A percentile compares a stretch with the other conserved stretches of the same genome.
phyloP scores from a whole-genome alignment of 768 basidiomycete genomes.

The Porphyrellus cyaneotinctus region DNA sequence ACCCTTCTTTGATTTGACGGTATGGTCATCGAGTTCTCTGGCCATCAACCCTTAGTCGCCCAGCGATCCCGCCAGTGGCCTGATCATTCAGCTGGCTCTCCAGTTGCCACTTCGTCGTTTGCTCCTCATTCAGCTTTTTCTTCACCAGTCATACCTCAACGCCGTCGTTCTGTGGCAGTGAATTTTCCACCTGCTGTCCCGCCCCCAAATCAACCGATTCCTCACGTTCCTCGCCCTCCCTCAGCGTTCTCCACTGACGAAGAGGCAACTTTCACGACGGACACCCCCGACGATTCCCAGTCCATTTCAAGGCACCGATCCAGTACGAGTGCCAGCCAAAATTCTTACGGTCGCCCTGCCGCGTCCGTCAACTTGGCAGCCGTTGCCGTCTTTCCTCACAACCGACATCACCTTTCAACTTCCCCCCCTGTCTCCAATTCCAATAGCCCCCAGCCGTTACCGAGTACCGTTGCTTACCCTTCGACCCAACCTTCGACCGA shows the following conservation, averaged over 20 bases:
- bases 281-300: slow-evolving; percentile 29
- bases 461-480: slow-evolving; percentile 27
- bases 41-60: slow-evolving; percentile 26
- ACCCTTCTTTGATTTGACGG: slow-evolving; percentile 1
- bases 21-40: slow-evolving; percentile 31
- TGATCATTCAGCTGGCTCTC: slow-evolving; percentile 19
- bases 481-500: slow-evolving; percentile 50
- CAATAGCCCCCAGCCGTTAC: slow-evolving; percentile 26
- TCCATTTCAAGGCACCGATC: slow-evolving; percentile 33
- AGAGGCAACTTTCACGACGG: slow-evolving; percentile 18
- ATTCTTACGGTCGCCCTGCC: slow-evolving; percentile 30
- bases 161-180: slow-evolving; percentile 68
- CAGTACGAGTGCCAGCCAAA: slow-evolving; percentile 34
- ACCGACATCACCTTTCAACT: slow-evolving; percentile 36
- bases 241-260: slow-evolving; percentile 15
- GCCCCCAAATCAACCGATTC: slow-evolving; percentile 72
- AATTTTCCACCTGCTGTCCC: slow-evolving; percentile 63
- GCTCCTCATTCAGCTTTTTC: slow-evolving; percentile 29
- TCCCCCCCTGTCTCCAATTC: slow-evolving; percentile 22
- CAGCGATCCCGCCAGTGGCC: slow-evolving; percentile 35
- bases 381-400: slow-evolving; percentile 59
- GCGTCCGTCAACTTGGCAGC: slow-evolving; percentile 52
- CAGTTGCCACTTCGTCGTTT: slow-evolving; percentile 31
- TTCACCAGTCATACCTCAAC: slow-evolving; percentile 34
- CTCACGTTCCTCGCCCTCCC: slow-evolving; percentile 49